These are phyloP conservation scores for Cordyceps tenuipes DNA, from an alignment of 2,329 filamentous ascomycete genomes.

Conservation along the genomic window DNA sequence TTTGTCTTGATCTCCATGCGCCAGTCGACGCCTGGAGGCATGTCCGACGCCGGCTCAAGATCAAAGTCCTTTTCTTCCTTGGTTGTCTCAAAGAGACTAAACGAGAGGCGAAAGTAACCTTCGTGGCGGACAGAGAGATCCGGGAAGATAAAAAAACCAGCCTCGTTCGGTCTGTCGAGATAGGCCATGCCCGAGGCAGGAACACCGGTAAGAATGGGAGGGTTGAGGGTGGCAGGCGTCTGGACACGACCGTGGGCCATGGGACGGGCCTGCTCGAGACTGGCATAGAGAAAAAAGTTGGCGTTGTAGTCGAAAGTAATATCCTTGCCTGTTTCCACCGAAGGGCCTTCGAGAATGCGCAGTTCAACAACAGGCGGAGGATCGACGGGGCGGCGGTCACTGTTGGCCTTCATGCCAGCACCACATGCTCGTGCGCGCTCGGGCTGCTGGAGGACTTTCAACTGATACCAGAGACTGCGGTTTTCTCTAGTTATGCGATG, in stretches of 20 bases:
- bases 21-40: slow-evolving; percentile 60
- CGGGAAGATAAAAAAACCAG: slow-evolving; percentile 95
- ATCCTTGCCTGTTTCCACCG: slow-evolving; percentile 53
- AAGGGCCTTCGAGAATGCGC: slow-evolving; percentile 67
- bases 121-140: slow-evolving; percentile 94
- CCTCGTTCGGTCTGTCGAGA: slow-evolving; percentile 70
- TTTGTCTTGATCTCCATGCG: slow-evolving; percentile 83
- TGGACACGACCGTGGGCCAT: slow-evolving; percentile 74
- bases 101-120: slow-evolving; percentile 82
- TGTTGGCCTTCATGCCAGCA: slow-evolving; percentile 69
- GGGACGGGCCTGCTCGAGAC: slow-evolving; percentile 74
- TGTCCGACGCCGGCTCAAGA: slow-evolving; percentile 37
- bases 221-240: slow-evolving; percentile 56
- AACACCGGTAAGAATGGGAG: slow-evolving; percentile 85
- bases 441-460: slow-evolving; percentile 88
- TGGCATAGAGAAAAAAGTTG: slow-evolving; percentile 96
- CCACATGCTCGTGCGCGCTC: slow-evolving; percentile 92
- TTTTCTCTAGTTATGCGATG: slow-evolving; percentile 58
- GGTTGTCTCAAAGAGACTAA: slow-evolving; percentile 88
- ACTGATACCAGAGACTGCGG: slow-evolving; percentile 68
- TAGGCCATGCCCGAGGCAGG: slow-evolving; percentile 95
- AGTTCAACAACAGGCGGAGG: slow-evolving; percentile 91
- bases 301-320: slow-evolving; percentile 89
- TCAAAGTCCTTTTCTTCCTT: slow-evolving; percentile 79
- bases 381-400: slow-evolving; percentile 83